Percentiles rank a stretch among this genome's conserved stretches.
These are phyloP conservation scores for Calocybe indica DNA, from an alignment of 768 basidiomycete genomes.

Conservation along the genomic window DNA sequence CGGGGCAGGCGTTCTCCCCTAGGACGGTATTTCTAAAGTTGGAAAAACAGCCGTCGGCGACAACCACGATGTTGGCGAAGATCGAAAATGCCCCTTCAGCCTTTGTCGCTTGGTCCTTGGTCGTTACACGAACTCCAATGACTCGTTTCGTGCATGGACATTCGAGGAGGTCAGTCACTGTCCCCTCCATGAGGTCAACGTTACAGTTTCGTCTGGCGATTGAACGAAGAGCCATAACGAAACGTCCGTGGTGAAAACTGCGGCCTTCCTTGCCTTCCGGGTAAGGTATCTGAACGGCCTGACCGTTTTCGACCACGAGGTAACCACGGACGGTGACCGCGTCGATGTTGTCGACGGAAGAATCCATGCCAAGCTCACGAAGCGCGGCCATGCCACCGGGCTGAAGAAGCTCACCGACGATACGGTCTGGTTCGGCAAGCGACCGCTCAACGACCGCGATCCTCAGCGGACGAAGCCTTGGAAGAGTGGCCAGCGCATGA, in stretches of 20 bases:
- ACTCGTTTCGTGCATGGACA: conserved; percentile 34
- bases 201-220: conserved; percentile 53
- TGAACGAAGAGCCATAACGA: conserved; percentile 73
- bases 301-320: conserved; percentile 63
- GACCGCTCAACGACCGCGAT: conserved; percentile 90
- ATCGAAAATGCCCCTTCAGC: conserved; percentile 31
- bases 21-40: conserved; percentile 76
- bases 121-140: conserved; percentile 61
- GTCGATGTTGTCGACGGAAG: conserved; percentile 81
- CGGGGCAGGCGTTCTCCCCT: conserved; percentile 41
- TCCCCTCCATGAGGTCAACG: conserved; percentile 83
- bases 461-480: conserved; percentile 54
- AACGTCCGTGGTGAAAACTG: conserved; percentile 91
- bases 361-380: conserved; percentile 67
- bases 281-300: conserved; percentile 85
- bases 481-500: conserved; percentile 66
- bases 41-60: conserved; percentile 94
- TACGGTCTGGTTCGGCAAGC: conserved; percentile 88
- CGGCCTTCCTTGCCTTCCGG: conserved; percentile 68
- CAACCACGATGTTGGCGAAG: conserved; percentile 72
- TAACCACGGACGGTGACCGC: conserved; percentile 82
- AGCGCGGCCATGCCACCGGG: conserved; percentile 84
- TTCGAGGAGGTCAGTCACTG: conserved; percentile 70
- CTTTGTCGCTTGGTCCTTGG: conserved; percentile 26
- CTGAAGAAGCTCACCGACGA: conserved; percentile 95